These are phyloP conservation scores for Phellinidium pouzarii DNA, from an alignment of 1,284 basidiomycete species.

Conservation along the genomic window DNA sequence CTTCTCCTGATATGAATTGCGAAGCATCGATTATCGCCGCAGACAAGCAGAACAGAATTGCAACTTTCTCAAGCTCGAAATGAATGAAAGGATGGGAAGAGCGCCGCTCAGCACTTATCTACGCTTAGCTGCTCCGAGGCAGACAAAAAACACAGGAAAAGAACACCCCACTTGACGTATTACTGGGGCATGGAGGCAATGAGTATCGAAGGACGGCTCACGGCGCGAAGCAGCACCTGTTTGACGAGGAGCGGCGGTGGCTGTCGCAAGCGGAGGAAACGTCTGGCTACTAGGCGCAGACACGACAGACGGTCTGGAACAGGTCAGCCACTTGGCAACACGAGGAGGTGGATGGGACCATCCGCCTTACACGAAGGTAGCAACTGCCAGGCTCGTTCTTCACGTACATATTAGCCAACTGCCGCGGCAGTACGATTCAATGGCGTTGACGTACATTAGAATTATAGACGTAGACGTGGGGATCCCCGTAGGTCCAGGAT, in stretches of 20 bases:
- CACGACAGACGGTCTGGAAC: slow-evolving; percentile 5
- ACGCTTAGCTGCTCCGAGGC: slow-evolving; percentile 1
- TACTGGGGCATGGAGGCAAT: neutral
- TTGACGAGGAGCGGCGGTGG: slow-evolving; percentile 11
- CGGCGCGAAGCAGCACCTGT: slow-evolving; percentile 15
- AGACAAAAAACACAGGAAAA: neutral
- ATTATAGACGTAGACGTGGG: slow-evolving; percentile 16
- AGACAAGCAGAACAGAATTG: neutral
- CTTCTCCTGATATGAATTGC: neutral
- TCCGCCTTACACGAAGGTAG: slow-evolving; percentile 8
- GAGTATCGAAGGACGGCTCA: slow-evolving; percentile 4
- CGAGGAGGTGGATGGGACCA: neutral
- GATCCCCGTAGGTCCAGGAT: slow-evolving; percentile 6
- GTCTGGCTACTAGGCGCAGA: slow-evolving; percentile 10
- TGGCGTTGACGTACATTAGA: slow-evolving; percentile 18
- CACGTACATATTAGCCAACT: slow-evolving; percentile 5
- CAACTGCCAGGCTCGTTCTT: slow-evolving; percentile 17
- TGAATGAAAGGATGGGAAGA: neutral
- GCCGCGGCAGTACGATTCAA: neutral
- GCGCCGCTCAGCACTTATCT: neutral
- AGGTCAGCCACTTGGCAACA: neutral
- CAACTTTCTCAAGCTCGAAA: neutral
- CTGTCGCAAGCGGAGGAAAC: slow-evolving; percentile 13
- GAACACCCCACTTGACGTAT: slow-evolving; percentile 2
- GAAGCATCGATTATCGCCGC: slow-evolving; percentile 5